Conservation (phyloP, 225 moss, liverwort and hornwort genomes). For the Thuidium tamariscinum region DNA sequence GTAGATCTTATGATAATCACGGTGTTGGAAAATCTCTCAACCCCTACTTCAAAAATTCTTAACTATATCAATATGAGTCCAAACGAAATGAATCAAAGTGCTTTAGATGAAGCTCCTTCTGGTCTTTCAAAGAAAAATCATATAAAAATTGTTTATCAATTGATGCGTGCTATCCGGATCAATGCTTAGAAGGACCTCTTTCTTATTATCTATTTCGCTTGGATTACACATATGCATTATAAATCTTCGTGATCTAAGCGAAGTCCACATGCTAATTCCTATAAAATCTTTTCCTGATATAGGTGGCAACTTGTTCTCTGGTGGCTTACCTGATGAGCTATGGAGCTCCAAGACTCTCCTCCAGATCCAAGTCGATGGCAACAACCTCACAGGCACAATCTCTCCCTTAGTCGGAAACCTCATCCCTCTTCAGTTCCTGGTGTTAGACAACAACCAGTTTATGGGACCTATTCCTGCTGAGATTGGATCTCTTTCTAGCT, state of each 20-base stretch:
- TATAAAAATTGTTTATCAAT: background rate
- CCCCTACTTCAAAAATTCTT: background rate
- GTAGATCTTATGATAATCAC: background rate
- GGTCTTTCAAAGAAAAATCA: background rate
- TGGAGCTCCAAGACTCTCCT: conserved; percentile 59
- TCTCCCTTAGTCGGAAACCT: conserved; percentile 28
- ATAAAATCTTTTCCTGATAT: background rate
- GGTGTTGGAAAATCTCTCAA: background rate
- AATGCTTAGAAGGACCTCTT: background rate
- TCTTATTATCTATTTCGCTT: background rate
- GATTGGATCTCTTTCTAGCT: conserved; percentile 21
- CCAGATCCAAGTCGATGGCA: conserved; percentile 50
- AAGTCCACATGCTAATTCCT: background rate
- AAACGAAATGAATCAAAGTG: background rate
- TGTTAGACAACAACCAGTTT: conserved; percentile 23
- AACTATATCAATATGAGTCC: background rate
- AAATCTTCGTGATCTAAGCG: background rate
- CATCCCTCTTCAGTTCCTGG: conserved; percentile 3
- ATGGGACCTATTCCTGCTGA: conserved; percentile 30
- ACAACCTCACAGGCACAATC: conserved; percentile 32
- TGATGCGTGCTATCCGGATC: background rate
- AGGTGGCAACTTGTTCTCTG: conserved; percentile 54
- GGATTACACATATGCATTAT: background rate
- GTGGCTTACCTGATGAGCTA: conserved; percentile 46
- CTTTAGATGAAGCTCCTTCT: background rate